Percentiles rank a stretch among this genome's conserved stretches.
Conservation (phyloP, 2,329 filamentous ascomycete species). For the Hymenoscyphus scutula region DNA sequence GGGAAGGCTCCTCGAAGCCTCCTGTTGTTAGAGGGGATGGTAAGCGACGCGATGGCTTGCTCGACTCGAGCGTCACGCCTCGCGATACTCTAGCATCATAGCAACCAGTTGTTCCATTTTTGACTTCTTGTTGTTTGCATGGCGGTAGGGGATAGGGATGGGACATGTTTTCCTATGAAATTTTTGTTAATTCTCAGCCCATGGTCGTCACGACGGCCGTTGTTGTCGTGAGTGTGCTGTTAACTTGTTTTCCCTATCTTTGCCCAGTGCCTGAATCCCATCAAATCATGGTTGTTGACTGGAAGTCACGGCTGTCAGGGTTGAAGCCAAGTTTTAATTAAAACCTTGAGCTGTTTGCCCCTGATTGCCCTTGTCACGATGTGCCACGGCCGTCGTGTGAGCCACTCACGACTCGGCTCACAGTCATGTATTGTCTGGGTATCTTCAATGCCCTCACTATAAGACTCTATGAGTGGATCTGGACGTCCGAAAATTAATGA, state of each 20-base stretch:
- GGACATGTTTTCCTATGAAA: not conserved
- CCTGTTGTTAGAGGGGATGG: not conserved
- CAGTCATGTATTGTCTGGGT: constrained; percentile 16
- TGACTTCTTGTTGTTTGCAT: not conserved
- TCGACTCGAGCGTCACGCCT: not conserved
- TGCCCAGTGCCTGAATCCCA: not conserved
- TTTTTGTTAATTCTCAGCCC: not conserved
- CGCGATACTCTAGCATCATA: too few species aligned
- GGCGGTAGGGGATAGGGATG: not conserved
- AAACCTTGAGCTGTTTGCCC: constrained; percentile 14
- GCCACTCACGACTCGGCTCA: constrained; percentile 12
- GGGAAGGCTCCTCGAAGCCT: not conserved
- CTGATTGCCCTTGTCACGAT: constrained; percentile 19
- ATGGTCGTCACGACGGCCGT: not conserved
- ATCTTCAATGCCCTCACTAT: constrained; percentile 9
- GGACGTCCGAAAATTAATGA: constrained; percentile 17
- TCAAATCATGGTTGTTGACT: constrained; percentile 3
- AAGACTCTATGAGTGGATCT: constrained; percentile 29
- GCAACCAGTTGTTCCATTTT: not conserved
- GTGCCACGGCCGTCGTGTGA: not conserved
- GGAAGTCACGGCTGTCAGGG: not conserved
- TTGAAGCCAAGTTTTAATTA: not conserved
- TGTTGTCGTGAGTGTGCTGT: not conserved
- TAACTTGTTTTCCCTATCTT: not conserved
- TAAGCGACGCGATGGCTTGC: not conserved